Evolutionary conservation across 2,329 filamentous ascomycete species (phyloP).

Genomic region (Calonectria pseudoreteaudii): DNA sequence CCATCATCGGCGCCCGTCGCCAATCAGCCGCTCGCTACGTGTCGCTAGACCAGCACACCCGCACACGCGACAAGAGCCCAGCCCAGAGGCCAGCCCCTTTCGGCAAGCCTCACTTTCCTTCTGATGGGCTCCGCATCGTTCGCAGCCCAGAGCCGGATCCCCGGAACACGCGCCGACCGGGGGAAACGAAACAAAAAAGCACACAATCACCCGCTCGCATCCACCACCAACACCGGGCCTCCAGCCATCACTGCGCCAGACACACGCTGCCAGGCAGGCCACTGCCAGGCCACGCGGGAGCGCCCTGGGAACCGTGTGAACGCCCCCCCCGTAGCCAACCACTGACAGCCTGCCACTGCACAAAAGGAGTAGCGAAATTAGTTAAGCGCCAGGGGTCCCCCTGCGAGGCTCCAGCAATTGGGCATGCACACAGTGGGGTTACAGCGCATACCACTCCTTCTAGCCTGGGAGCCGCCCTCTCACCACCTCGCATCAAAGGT

Average conservation of each 20-base stretch:
- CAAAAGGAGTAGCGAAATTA: conserved; percentile 9
- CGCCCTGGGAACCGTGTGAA: too few relatives aligned
- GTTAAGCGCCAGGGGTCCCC: not conserved
- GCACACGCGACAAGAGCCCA: not conserved
- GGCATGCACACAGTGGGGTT: not conserved
- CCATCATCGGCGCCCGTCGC: not conserved
- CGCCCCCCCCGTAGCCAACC: not conserved
- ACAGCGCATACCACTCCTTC: not conserved
- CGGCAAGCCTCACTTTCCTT: conserved; percentile 2
- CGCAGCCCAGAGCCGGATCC: not conserved
- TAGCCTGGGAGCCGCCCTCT: too few relatives aligned
- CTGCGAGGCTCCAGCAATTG: not conserved
- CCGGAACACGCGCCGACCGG: not conserved
- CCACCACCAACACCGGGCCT: not conserved
- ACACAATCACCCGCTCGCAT: not conserved
- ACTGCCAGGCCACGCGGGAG: not conserved
- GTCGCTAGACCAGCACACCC: not conserved
- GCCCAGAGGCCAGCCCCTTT: not conserved
- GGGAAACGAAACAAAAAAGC: not conserved
- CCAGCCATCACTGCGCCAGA: not conserved
- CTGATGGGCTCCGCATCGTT: not conserved
- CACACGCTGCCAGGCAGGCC: too few relatives aligned
- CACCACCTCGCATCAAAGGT: not conserved
- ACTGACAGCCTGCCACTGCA: not conserved
- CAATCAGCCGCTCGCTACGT: conserved; percentile 3